Evolutionary conservation across 1,139 yeast species (phyloP).

Genomic region (Protomyces macrosporus): DNA sequence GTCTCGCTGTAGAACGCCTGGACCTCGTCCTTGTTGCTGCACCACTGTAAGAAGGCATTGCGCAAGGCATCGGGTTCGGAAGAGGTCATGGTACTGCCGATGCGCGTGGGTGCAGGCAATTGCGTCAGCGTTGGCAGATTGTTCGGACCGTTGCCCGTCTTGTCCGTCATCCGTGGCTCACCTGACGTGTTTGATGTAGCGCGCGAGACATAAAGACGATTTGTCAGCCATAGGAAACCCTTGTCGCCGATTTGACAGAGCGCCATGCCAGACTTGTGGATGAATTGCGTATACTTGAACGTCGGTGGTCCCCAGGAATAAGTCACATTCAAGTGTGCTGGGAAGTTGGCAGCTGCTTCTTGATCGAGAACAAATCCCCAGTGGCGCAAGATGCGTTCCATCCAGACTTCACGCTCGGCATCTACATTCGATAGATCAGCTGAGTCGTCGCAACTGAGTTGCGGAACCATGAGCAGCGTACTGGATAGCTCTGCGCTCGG

Average conservation of each 20-base stretch:
- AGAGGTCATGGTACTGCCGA: constrained; percentile 2
- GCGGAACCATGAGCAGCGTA: neutral
- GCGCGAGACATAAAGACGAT: constrained; percentile 27
- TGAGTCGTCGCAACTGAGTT: neutral
- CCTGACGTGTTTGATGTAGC: neutral
- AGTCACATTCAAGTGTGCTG: constrained; percentile 47
- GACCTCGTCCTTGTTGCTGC: constrained; percentile 13
- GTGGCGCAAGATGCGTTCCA: constrained; percentile 54
- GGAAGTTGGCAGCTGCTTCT: constrained; percentile 48
- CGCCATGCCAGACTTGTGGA: constrained; percentile 83
- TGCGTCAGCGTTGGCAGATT: neutral
- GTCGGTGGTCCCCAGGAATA: constrained; percentile 91
- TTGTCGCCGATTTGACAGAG: constrained; percentile 80
- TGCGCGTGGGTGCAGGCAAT: constrained; percentile 11
- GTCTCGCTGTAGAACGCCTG: constrained; percentile 7
- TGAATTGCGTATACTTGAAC: constrained; percentile 79
- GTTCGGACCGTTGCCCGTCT: neutral
- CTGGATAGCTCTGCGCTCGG: neutral
- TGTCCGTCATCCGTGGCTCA: neutral
- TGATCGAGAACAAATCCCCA: constrained; percentile 78
- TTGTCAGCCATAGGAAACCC: constrained; percentile 28
- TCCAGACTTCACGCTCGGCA: constrained; percentile 45
- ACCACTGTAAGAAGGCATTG: constrained; percentile 14
- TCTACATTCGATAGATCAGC: neutral
- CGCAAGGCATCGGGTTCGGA: constrained; percentile 21